These are phyloP conservation scores for Bipolaris zeicola DNA, from an alignment of 2,329 filamentous ascomycete genomes.

Conservation along the genomic window DNA sequence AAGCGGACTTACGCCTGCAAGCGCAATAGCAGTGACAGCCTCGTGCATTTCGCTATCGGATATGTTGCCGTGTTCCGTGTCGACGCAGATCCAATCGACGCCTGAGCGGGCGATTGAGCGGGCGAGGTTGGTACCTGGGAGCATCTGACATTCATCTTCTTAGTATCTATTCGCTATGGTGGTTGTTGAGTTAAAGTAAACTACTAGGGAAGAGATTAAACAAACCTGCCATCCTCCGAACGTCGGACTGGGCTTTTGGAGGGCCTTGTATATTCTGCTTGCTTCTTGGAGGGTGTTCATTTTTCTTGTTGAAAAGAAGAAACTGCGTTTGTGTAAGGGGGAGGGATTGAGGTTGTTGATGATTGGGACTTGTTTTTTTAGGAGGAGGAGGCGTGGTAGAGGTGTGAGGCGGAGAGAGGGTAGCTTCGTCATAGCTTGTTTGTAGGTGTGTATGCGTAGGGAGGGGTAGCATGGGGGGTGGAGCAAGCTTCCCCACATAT, in stretches of 20 bases:
- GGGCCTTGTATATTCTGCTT: conserved; percentile 59
- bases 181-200: no score
- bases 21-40: conserved; percentile 57
- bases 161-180: background rate
- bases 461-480: conserved; percentile 6
- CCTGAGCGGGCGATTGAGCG: conserved; percentile 59
- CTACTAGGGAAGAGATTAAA: background rate
- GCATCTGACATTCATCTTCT: conserved; percentile 9
- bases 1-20: conserved; percentile 52
- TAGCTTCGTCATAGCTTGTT: conserved; percentile 20
- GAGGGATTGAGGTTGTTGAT: background rate
- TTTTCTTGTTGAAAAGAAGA: conserved; percentile 23
- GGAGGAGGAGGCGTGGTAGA: background rate
- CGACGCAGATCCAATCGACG: conserved; percentile 61
- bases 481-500: conserved; percentile 25
- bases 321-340: background rate
- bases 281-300: conserved; percentile 58
- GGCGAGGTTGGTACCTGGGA: conserved; percentile 49
- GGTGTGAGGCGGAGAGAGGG: conserved; percentile 6
- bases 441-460: background rate
- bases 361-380: background rate
- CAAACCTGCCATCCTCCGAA: conserved; percentile 65
- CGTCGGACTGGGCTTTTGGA: conserved; percentile 56
- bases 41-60: conserved; percentile 62
- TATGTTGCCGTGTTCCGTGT: conserved; percentile 63